Conservation (phyloP, 208 protist species). For the Acanthamoeba triangularis region DNA sequence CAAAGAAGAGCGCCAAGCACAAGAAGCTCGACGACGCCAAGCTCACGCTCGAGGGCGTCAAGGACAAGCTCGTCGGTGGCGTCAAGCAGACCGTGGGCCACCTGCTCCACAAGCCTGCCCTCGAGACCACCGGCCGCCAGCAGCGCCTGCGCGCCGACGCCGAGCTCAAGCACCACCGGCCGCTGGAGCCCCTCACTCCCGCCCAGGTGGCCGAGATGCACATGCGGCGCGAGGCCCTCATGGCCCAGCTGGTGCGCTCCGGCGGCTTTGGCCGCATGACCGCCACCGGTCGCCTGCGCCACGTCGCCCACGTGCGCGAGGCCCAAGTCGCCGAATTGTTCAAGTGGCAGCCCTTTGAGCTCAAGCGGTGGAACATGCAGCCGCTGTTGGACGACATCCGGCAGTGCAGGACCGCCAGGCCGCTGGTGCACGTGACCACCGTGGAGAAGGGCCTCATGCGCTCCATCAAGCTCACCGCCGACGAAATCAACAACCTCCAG, state of each 20-base stretch:
- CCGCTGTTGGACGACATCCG: constrained; percentile 50
- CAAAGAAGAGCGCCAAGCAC: background rate
- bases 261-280: background rate
- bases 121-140: constrained; percentile 7
- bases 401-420: background rate
- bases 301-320: background rate
- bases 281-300: background rate
- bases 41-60: constrained; percentile 45
- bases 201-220: background rate
- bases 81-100: constrained; percentile 57
- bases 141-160: background rate
- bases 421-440: constrained; percentile 5
- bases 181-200: background rate
- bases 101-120: background rate
- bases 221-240: background rate
- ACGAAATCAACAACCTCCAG: background rate
- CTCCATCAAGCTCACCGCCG: constrained; percentile 1
- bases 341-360: constrained; percentile 25
- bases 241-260: background rate
- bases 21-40: constrained; percentile 29
- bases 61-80: constrained; percentile 62
- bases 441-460: constrained; percentile 54
- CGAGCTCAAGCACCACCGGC: constrained; percentile 37
- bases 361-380: background rate
- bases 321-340: background rate